Base-by-base conservation (phyloP, 192 early-diverging fungal species). In the Chytriomyces hyalinus region DNA sequence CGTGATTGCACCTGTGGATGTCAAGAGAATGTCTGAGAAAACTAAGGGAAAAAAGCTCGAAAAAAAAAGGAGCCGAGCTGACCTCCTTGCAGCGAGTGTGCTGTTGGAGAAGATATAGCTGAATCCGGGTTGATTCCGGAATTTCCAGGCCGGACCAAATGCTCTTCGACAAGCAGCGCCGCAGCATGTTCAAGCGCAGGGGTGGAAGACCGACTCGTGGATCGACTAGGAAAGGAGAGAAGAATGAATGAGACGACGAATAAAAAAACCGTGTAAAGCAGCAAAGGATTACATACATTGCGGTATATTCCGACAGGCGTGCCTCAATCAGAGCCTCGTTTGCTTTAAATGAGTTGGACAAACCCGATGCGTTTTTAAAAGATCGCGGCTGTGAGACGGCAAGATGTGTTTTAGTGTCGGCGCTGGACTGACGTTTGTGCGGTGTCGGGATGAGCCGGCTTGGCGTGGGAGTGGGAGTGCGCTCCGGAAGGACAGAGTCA, bases 1-100 rank as follows among this genome's bases (percentile, higher is more conserved):
- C 4, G 96, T 95, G 72, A 92, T 92, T 70, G 93, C 91, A 44
- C 92, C 94, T 82, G 50, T 36, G 20, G 7, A n/a, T 57, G 9
- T 47, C 13, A 67, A 67, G 8, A n/a, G 24, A 4, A 46, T 6
- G 26, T 46, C 13, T 20, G 17, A 28, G 15, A 47, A 47, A 28
- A 67, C 15, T 6, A 9, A 6, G 46, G 47, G 26, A 20, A 67
- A 47, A 15, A 67, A 46, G 46, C 13, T 4, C 9, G 28, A 11
- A 36, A 36, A 36, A 36, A 36, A 36, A 36, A 36, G 36, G 36
- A 36, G 36, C 36, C 4, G 36, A 36, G 36, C 11, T 67, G 13
- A 67, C 66, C 66, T 67, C 66, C 66, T 47, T 47, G 44, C 15
- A 67, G 66, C 43, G 9, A 20, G 66, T 67, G 46, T 13, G 66